A percentile compares a stretch with the other conserved stretches of the same genome.
Conservation (phyloP, 495 filamentous ascomycete species). For the Corynascus novoguineensis region DNA sequence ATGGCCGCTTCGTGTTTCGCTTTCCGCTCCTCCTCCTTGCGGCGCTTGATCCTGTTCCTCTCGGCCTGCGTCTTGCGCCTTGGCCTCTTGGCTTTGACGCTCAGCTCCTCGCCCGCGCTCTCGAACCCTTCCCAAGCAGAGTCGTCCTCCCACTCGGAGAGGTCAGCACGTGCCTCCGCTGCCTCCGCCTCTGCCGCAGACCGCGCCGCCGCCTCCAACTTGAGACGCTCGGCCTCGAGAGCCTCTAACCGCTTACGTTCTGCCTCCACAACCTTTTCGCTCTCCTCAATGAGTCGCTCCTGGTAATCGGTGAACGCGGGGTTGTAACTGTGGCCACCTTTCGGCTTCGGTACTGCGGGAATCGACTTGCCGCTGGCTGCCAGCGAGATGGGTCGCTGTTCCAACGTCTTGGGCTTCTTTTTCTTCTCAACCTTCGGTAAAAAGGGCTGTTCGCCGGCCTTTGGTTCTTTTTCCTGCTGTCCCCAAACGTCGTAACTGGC, state of each 20-base stretch:
- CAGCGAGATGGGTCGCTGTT: slow-evolving; percentile 70
- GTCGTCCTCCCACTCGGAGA: slow-evolving; percentile 72
- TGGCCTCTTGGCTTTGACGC: slow-evolving; percentile 62
- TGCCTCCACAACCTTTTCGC: slow-evolving; percentile 68
- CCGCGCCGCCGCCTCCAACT: slow-evolving; percentile 46
- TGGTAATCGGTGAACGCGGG: slow-evolving; percentile 81
- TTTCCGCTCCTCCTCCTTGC: slow-evolving; percentile 77
- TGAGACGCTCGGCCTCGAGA: slow-evolving; percentile 55
- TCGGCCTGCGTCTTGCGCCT: slow-evolving; percentile 80
- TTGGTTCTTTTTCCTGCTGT: slow-evolving; percentile 40
- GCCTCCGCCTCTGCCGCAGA: slow-evolving; percentile 57
- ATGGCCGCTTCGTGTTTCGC: slow-evolving; percentile 64
- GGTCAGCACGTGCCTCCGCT: slow-evolving; percentile 60
- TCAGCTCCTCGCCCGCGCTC: slow-evolving; percentile 57
- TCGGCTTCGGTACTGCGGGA: slow-evolving; percentile 72
- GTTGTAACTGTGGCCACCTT: slow-evolving; percentile 85
- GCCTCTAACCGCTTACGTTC: slow-evolving; percentile 72
- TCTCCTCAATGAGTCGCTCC: slow-evolving; percentile 62
- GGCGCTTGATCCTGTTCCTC: slow-evolving; percentile 76
- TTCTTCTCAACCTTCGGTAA: slow-evolving; percentile 57
- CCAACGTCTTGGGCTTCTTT: slow-evolving; percentile 70
- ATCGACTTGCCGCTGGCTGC: slow-evolving; percentile 68
- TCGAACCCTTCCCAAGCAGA: slow-evolving; percentile 84
- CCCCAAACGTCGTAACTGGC: slow-evolving; percentile 76
- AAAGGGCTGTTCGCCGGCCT: slow-evolving; percentile 51